Conservation (phyloP, 164 flowering plant genomes). For the Protea cynaroides region DNA sequence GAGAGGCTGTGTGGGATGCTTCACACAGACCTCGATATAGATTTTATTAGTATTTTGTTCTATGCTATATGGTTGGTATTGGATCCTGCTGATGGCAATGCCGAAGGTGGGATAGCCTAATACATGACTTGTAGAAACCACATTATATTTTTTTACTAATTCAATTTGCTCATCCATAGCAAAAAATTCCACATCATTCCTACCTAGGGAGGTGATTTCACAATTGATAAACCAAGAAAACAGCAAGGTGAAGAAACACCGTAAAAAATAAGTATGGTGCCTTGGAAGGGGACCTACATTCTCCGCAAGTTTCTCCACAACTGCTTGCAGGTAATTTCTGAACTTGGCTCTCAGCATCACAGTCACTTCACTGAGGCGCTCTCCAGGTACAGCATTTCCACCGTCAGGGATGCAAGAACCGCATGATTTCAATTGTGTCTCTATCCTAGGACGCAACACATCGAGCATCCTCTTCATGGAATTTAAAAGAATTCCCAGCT, state of each 20-base stretch:
- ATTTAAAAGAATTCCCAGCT: constrained; percentile 85
- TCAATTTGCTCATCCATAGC: too few species aligned
- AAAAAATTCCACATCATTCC: too few species aligned
- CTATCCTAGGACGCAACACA: constrained; percentile 74
- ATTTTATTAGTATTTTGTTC: too few species aligned
- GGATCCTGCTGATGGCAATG: too few species aligned
- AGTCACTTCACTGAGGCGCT: constrained; percentile 83
- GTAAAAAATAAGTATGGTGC: neutral
- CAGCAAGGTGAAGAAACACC: neutral
- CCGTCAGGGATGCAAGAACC: constrained; percentile 71
- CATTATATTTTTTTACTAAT: too few species aligned
- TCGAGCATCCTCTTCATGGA: constrained; percentile 94
- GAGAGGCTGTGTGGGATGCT: too few species aligned
- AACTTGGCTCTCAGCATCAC: constrained; percentile 92
- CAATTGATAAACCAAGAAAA: neutral
- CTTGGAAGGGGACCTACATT: constrained; percentile 55
- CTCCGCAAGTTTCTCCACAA: constrained; percentile 79
- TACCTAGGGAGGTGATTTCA: neutral
- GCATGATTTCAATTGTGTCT: constrained; percentile 71
- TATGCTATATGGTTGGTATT: too few species aligned
- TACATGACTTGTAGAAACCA: too few species aligned
- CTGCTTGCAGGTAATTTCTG: constrained; percentile 79
- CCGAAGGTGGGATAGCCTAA: too few species aligned
- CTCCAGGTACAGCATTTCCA: constrained; percentile 72
- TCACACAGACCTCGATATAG: too few species aligned